Evolutionary conservation across 441 rosid genomes (phyloP), one percentile per base, ranked within the genome.

Genomic region (Populus hybrid): DNA sequence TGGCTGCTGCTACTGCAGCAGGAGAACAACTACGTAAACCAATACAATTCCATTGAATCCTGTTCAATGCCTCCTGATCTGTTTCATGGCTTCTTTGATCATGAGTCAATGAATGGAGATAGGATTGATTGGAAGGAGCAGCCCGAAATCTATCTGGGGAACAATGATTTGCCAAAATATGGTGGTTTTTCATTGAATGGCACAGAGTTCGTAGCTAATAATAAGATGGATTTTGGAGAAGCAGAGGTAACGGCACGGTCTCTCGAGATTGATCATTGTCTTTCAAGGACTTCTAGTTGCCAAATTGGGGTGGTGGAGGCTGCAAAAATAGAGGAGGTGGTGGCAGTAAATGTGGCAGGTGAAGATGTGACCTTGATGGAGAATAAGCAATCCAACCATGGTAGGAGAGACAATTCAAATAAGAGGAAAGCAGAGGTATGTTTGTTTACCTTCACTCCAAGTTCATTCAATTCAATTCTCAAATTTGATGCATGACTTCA

Each of bases 351-450:
- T 35, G 79, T 78, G 31, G 82, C 76, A 68, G 28, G 56, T 33
- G 79, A 68, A 53, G 82, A 35, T 28, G 28, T 69, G 76, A 1
- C 72, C 64, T 56, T 82, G 80, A 18, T 50, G 77, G 82, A 78
- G 69, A 71, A 42, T 28, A 50, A 61, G 72, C 73, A 80, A 40
- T 45, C 68, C 40, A 20, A 28, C 64, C 12, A 53, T 9, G 74
- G 71, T 40, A 53, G 64, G n/a, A 20, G 72, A 31, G 67, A 31
- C 23, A 74, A 71, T 71, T 35, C 74, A 29, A 84, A 74, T 75
- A 87, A 86, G 86, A 87, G 90, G 78, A 86, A 88, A 80, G 64
- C 76, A 75, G 84, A 86, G 92, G 92, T 88, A 68, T 31, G 85
- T 74, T 33, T 33, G 69, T 40, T 8, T 42, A 31, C 66, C 38